A percentile compares a stretch with the other conserved stretches of the same genome.
phyloP scores from a whole-genome alignment of 306 rosid species.

The Quercus mongolica region DNA sequence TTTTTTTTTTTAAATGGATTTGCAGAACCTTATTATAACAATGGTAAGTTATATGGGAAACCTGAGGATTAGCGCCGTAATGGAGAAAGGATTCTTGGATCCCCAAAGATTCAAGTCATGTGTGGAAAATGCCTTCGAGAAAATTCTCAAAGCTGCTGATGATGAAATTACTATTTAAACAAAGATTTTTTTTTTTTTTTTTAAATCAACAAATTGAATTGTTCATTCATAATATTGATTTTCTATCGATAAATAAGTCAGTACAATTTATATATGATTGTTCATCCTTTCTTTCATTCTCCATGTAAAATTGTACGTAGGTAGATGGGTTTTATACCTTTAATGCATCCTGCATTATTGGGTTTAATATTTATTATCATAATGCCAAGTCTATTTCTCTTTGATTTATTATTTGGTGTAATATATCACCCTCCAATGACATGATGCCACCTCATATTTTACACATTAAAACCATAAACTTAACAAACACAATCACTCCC shows the following conservation, averaged over 20 bases:
- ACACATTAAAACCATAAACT: too few relatives aligned
- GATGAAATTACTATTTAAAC: not conserved
- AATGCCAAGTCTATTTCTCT: not conserved
- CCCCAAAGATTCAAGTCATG: conserved; percentile 33
- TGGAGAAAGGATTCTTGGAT: conserved; percentile 40
- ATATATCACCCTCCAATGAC: too few relatives aligned
- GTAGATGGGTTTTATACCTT: too few relatives aligned
- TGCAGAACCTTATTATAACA: conserved; percentile 43
- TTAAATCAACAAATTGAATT: too few relatives aligned
- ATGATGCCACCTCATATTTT: too few relatives aligned
- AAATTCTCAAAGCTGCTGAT: conserved; percentile 31
- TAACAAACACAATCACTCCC: too few relatives aligned
- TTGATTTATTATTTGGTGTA: not conserved
- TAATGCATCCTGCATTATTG: too few relatives aligned
- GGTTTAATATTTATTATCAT: not conserved
- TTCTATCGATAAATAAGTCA: too few relatives aligned
- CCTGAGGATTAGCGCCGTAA: conserved; percentile 32
- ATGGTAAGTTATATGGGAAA: conserved; percentile 48
- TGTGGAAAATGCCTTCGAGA: conserved; percentile 45
- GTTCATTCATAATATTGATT: too few relatives aligned
- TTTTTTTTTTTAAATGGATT: not conserved
- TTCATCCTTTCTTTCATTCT: too few relatives aligned
- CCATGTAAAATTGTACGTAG: too few relatives aligned
- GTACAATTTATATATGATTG: too few relatives aligned
- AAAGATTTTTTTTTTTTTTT: not conserved